Evolutionary conservation across 208 protist species (phyloP), one percentile per base, ranked within the genome.

Genomic region (Leptomonas pyrrhocoris): DNA sequence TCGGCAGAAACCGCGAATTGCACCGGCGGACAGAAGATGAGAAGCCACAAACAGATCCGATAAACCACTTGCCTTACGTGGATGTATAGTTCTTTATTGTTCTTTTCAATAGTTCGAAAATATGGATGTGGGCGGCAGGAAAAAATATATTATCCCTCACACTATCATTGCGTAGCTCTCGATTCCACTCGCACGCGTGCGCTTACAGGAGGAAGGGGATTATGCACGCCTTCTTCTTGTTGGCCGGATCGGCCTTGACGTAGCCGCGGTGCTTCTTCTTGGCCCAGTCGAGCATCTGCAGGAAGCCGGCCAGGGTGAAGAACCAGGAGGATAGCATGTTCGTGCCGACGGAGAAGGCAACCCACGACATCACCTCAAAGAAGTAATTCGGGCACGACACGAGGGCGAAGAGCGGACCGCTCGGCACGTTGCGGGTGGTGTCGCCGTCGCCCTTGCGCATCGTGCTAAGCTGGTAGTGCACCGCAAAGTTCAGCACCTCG

Each of bases 311-410:
- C 21, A 90, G 31, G 13, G 93, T 93, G 68, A 96, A 97, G 66
- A 91, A 70, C 84, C 88, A 96, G 30, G 87, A 88, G 31, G 84
- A 79, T 43, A 93, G 27, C 60, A 87, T 85, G 73, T 90, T 89
- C 28, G 92, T 97, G 69, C 94, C 92, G 53, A 96, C 30, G 12
- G 84, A 93, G 80, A 99, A 98, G 71, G 71, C 60, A 13, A 97
- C 81, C 97, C 97, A 99, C 15, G 87, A 91, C 62, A 97, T 77
- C 34, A 98, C 88, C 82, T 99, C 97, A 72, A 96, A 97, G 57
- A 90, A 91, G 87, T 99, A 99, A 80, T 99, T 98, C 25, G 97
- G 95, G 91, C 96, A 98, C 40, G 92, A 89, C 7, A 98, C 90
- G 18, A 95, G 70, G 19, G 92, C 73, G 76, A 98, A 98, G 42